Evolutionary conservation across 1,284 basidiomycete genomes (phyloP).

Genomic region (Ceratobasidium sp.): DNA sequence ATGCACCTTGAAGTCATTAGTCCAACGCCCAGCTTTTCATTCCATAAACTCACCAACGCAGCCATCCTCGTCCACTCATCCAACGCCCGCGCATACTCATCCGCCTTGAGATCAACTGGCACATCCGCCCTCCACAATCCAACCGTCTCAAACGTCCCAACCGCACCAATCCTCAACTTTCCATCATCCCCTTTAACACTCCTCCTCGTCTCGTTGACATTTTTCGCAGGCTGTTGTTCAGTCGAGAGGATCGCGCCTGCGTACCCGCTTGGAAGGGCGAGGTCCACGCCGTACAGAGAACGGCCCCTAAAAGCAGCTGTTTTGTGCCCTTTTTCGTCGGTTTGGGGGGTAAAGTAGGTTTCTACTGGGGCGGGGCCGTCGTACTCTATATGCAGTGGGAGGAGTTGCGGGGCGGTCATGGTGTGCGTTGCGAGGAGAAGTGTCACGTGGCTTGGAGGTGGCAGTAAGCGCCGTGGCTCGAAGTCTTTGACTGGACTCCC

Average conservation of each 20-base stretch:
- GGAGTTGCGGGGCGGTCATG: constrained; percentile 62
- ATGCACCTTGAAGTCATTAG: neutral
- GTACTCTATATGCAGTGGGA: constrained; percentile 80
- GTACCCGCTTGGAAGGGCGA: constrained; percentile 70
- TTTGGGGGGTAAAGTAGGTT: constrained; percentile 62
- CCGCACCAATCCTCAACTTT: constrained; percentile 17
- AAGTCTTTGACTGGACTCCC: too few relatives aligned
- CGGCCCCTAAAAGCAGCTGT: constrained; percentile 73
- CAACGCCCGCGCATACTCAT: constrained; percentile 70
- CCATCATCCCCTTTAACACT: constrained; percentile 38
- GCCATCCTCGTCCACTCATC: constrained; percentile 42
- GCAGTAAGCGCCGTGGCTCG: too few relatives aligned
- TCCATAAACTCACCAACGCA: constrained; percentile 12
- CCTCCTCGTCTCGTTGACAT: constrained; percentile 37
- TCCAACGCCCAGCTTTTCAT: neutral
- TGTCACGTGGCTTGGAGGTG: too few relatives aligned
- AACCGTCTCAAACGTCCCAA: constrained; percentile 64
- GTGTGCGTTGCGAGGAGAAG: too few relatives aligned
- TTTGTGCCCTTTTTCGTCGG: constrained; percentile 41
- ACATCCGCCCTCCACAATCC: constrained; percentile 75
- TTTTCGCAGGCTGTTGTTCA: constrained; percentile 41
- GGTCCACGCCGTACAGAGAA: constrained; percentile 65
- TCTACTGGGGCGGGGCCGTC: constrained; percentile 72
- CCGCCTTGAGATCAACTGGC: constrained; percentile 66
- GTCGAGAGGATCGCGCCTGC: constrained; percentile 62